Evolutionary conservation across 2,329 filamentous ascomycete genomes (phyloP).

Genomic region (Colletotrichum karsti): DNA sequence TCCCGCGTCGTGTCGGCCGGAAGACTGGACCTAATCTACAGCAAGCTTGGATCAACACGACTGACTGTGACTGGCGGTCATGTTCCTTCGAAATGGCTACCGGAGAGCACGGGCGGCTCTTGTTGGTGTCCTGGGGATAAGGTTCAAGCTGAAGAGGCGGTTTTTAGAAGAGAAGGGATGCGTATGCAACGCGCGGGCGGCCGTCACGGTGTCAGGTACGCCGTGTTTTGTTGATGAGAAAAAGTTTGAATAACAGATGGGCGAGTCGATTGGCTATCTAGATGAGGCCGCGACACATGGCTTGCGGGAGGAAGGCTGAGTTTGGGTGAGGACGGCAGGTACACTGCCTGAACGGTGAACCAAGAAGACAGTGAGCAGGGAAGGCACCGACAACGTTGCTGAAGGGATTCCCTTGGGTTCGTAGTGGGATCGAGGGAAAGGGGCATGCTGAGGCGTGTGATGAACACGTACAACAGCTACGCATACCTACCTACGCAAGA

Average conservation of each 20-base stretch:
- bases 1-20: slow-evolving; percentile 1
- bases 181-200: background rate
- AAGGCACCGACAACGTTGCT: background rate
- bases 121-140: background rate
- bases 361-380: background rate
- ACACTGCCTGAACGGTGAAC: background rate
- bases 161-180: background rate
- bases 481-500: too few relatives aligned
- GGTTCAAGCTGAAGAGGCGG: background rate
- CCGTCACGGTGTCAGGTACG: slow-evolving; percentile 5
- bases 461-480: background rate
- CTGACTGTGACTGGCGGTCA: background rate
- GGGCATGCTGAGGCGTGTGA: background rate
- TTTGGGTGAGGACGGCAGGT: background rate
- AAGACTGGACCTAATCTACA: background rate
- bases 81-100: background rate
- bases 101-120: slow-evolving; percentile 10
- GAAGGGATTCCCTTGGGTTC: slow-evolving; percentile 4
- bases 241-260: background rate
- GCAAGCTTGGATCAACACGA: slow-evolving; percentile 2
- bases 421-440: background rate
- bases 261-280: background rate
- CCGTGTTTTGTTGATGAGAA: background rate
- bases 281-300: background rate
- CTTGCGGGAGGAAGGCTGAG: background rate